Conservation (phyloP, 495 filamentous ascomycete species). For the Ramalina peruviana region DNA sequence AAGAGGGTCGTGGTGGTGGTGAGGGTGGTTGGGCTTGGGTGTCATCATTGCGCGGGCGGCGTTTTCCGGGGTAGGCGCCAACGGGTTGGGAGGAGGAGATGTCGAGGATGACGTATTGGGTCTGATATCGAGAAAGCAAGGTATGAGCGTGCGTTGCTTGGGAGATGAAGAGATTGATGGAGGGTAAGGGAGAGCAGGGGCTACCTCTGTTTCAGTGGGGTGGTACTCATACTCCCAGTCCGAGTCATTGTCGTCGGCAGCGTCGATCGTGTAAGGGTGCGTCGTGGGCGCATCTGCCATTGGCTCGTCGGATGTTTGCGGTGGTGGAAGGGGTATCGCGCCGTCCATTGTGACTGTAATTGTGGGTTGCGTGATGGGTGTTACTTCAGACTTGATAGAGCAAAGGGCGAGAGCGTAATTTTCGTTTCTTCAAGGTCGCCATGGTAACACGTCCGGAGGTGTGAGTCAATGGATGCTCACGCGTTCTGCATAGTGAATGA, state of each 20-base stretch:
- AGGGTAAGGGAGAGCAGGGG: neutral
- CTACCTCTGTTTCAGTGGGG: slow-evolving; percentile 41
- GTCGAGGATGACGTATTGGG: slow-evolving; percentile 41
- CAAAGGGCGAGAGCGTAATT: neutral
- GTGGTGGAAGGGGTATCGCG: neutral
- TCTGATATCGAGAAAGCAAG: slow-evolving; percentile 19
- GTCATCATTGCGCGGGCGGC: neutral
- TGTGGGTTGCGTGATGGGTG: neutral
- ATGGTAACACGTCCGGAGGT: too few species aligned
- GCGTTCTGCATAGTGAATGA: too few species aligned
- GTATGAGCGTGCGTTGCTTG: neutral
- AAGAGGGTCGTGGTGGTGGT: neutral
- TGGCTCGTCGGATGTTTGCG: neutral
- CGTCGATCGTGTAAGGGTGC: neutral
- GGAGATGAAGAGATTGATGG: neutral
- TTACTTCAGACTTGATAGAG: neutral
- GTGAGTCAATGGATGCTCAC: too few species aligned
- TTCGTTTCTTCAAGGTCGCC: neutral
- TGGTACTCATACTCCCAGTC: slow-evolving; percentile 55
- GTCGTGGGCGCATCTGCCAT: neutral
- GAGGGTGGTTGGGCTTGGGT: neutral
- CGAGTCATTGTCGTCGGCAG: slow-evolving; percentile 22
- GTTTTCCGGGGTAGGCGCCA: neutral
- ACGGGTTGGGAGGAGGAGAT: slow-evolving; percentile 26
- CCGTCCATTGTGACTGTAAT: neutral